Conservation (phyloP, 345 rosid genomes). For the Barbarea vulgaris region DNA sequence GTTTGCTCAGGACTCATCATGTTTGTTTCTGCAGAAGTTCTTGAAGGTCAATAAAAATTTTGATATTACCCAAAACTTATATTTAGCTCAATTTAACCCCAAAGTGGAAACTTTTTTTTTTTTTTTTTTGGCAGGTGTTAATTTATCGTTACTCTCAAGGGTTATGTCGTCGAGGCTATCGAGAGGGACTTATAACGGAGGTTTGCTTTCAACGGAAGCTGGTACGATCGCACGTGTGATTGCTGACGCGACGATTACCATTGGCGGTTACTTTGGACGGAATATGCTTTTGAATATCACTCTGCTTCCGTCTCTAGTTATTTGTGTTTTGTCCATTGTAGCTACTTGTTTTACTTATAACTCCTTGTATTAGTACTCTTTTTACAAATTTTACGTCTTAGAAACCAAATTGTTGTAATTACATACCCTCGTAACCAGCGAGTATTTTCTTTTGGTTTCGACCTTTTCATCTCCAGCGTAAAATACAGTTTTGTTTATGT, state of each 20-base stretch:
- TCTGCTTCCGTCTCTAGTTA: constrained; percentile 79
- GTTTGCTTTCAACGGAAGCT: constrained; percentile 91
- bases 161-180: constrained; percentile 96
- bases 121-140: constrained; percentile 62
- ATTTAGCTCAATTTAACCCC: neutral
- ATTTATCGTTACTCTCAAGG: constrained; percentile 86
- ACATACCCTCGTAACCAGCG: neutral
- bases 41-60: constrained; percentile 63
- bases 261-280: constrained; percentile 80
- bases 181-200: constrained; percentile 95
- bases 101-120: neutral
- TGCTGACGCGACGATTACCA: constrained; percentile 84
- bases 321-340: constrained; percentile 70
- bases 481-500: neutral
- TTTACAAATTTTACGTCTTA: neutral
- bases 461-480: neutral
- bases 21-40: constrained; percentile 96
- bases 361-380: constrained; percentile 63
- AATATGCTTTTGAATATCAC: constrained; percentile 72
- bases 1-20: constrained; percentile 87
- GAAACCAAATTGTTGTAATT: neutral
- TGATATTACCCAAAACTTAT: neutral
- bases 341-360: constrained; percentile 90
- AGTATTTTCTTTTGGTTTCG: neutral
- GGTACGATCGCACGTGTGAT: constrained; percentile 94